phyloP scores from a whole-genome alignment of 768 basidiomycete species.

The Nevesoporus exiguus region DNA sequence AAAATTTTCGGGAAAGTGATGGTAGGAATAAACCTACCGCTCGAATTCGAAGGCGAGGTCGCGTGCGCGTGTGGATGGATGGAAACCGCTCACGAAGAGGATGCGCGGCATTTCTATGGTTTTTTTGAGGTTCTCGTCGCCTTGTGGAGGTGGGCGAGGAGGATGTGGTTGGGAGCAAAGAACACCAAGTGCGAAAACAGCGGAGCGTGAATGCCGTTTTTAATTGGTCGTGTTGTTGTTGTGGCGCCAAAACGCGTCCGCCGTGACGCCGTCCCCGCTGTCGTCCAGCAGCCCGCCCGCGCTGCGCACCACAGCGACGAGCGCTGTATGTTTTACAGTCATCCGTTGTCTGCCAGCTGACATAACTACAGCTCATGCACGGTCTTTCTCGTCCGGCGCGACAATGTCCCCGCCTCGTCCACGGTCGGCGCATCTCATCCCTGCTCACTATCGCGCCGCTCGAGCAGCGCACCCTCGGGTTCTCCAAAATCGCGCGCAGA shows the following conservation, averaged over 20 bases:
- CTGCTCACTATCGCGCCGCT: conserved; percentile 24
- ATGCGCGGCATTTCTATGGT: conserved; percentile 65
- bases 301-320: conserved; percentile 1
- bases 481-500: conserved; percentile 33
- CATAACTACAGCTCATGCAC: conserved; percentile 18
- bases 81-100: conserved; percentile 84
- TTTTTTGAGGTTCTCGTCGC: conserved; percentile 1
- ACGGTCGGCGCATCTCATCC: conserved; percentile 15
- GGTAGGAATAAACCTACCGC: conserved; percentile 44
- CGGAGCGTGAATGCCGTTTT: conserved; percentile 30
- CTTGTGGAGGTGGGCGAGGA: background rate
- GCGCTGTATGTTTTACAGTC: background rate
- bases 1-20: conserved; percentile 3
- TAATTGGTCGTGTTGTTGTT: conserved; percentile 34
- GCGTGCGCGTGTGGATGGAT: conserved; percentile 75
- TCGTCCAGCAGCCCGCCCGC: background rate
- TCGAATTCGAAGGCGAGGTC: conserved; percentile 88
- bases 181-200: conserved; percentile 16
- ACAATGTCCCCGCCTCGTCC: background rate
- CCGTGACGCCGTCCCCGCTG: background rate
- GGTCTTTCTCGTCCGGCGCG: conserved; percentile 8
- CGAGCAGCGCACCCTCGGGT: conserved; percentile 18
- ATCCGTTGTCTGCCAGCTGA: background rate
- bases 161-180: conserved; percentile 27
- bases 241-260: conserved; percentile 30